Evolutionary conservation across 2,329 filamentous ascomycete genomes (phyloP).

Genomic region (Diplodia corticola): DNA sequence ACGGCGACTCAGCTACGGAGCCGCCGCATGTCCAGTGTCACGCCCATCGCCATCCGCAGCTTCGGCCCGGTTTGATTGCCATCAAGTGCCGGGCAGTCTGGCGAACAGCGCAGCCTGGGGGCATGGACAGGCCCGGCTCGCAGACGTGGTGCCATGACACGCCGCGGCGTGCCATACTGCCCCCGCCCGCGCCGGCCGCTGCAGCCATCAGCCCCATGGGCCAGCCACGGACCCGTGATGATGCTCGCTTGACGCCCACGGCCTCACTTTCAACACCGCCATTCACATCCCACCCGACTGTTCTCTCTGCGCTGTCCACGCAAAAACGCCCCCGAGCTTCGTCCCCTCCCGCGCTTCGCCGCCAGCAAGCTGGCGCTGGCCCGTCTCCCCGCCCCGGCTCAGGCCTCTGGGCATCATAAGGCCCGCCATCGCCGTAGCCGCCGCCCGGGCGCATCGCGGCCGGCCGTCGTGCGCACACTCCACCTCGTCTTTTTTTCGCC

Average conservation of each 20-base stretch:
- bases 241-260: slow-evolving; percentile 15
- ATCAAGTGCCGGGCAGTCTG: slow-evolving; percentile 8
- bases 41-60: slow-evolving; percentile 17
- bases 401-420: slow-evolving; percentile 1
- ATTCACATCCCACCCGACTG: slow-evolving; percentile 6
- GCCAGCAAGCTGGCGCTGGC: not conserved
- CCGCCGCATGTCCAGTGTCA: slow-evolving; percentile 18
- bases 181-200: not conserved
- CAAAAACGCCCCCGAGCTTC: not conserved
- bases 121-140: not conserved
- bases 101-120: slow-evolving; percentile 14
- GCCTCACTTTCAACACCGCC: slow-evolving; percentile 19
- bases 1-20: slow-evolving; percentile 14
- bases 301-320: slow-evolving; percentile 4
- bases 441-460: slow-evolving; percentile 5
- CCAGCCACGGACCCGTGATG: slow-evolving; percentile 2
- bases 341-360: not conserved
- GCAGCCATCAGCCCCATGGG: not conserved
- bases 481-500: slow-evolving; percentile 13
- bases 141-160: slow-evolving; percentile 17
- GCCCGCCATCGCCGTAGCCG: not conserved
- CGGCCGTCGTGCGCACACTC: slow-evolving; percentile 13
- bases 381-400: not conserved
- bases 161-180: slow-evolving; percentile 12
- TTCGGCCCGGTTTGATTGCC: slow-evolving; percentile 21